Conservation (phyloP, 331 rosid genomes). For the Quercus phellos region DNA sequence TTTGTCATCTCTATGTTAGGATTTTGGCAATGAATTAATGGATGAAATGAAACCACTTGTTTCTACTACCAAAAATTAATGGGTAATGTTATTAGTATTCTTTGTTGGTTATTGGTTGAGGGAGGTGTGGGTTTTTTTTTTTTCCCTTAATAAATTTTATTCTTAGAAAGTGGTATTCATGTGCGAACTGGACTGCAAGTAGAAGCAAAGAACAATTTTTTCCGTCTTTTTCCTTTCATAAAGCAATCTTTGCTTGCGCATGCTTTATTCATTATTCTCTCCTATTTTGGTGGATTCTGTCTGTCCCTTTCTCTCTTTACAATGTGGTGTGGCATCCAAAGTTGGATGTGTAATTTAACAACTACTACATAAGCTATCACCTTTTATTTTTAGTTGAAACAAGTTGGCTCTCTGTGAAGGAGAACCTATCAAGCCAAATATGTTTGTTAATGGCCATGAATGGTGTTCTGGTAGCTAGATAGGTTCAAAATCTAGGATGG, state of each 20-base stretch:
- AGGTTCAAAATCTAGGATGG: too few species aligned
- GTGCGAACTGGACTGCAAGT: not conserved
- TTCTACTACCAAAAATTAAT: not conserved
- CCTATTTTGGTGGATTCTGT: not conserved
- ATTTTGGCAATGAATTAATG: not conserved
- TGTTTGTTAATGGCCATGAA: too few species aligned
- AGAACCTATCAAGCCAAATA: too few species aligned
- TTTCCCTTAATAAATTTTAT: rapidly evolving
- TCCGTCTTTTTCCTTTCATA: not conserved
- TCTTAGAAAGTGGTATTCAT: not conserved
- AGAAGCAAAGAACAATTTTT: not conserved
- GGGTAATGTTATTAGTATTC: too few species aligned
- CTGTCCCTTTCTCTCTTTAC: not conserved
- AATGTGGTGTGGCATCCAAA: not conserved
- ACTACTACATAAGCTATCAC: too few species aligned
- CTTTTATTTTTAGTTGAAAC: too few species aligned
- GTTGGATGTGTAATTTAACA: too few species aligned
- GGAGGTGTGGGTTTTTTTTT: not conserved
- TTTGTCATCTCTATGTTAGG: not conserved
- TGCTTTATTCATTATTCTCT: not conserved
- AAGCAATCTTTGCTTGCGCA: not conserved
- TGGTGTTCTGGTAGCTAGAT: too few species aligned
- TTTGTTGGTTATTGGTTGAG: not conserved
- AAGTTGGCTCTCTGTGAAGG: too few species aligned
- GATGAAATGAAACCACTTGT: constrained; percentile 25